Evolutionary conservation across 192 early-diverging fungal genomes (phyloP).

Genomic region (Thamnidium elegans): DNA sequence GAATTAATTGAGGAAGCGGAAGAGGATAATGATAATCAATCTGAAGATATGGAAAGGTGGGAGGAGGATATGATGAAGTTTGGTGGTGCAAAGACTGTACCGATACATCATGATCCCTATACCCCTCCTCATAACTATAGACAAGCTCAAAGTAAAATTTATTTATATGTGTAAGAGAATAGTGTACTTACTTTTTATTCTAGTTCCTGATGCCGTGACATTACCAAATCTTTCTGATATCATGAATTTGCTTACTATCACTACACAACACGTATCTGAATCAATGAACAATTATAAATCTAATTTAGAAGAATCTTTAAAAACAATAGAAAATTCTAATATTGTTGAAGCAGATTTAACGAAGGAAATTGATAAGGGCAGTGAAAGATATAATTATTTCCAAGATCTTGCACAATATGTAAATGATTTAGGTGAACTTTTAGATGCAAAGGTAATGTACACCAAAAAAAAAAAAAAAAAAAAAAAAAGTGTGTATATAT

Average conservation of each 20-base stretch:
- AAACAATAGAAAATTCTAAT: conserved; percentile 30
- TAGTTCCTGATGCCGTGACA: conserved; percentile 43
- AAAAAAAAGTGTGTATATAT: not conserved
- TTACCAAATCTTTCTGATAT: conserved; percentile 42
- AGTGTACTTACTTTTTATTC: not conserved
- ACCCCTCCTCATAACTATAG: conserved; percentile 18
- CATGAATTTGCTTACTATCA: conserved; percentile 28
- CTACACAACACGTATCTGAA: conserved; percentile 28
- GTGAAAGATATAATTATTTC: conserved; percentile 51
- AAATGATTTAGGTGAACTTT: conserved; percentile 49
- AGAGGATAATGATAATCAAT: conserved; percentile 44
- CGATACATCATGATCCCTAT: conserved; percentile 24
- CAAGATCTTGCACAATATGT: conserved; percentile 46
- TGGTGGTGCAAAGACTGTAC: conserved; percentile 37
- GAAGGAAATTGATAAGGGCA: conserved; percentile 37
- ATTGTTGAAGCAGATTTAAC: conserved; percentile 32
- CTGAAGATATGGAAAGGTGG: conserved; percentile 53
- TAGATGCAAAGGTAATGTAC: conserved; percentile 49
- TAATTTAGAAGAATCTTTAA: conserved; percentile 39
- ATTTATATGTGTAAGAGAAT: not conserved
- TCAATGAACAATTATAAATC: conserved; percentile 31
- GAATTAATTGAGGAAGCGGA: conserved; percentile 55
- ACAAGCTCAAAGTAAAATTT: conserved; percentile 18
- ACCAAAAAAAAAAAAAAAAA: not conserved
- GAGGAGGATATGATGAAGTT: conserved; percentile 54